A percentile compares a stretch with the other conserved stretches of the same genome.
Evolutionary conservation across 2,329 filamentous ascomycete genomes (phyloP).

Genomic region (Dothideomycetes sp.): DNA sequence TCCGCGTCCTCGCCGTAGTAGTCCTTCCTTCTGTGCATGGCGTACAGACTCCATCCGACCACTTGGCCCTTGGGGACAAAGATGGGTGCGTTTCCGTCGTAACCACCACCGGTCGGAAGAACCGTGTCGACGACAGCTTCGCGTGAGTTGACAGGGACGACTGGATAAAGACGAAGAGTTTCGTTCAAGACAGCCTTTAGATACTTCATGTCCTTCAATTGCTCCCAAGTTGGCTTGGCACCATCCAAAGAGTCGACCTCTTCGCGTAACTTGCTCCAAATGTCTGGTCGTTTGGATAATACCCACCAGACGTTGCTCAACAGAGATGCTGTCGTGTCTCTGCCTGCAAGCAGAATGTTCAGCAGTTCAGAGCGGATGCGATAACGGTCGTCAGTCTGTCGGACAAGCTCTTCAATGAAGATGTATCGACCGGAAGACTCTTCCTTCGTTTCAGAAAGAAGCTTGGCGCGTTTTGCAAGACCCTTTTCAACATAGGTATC

Average conservation of each 20-base stretch:
- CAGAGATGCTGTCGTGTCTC: constrained; percentile 46
- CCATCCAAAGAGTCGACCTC: constrained; percentile 15
- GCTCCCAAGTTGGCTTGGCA: constrained; percentile 13
- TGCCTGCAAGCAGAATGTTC: constrained; percentile 40
- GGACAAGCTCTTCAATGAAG: constrained; percentile 35
- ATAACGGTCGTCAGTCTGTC: constrained; percentile 32
- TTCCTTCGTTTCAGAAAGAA: constrained; percentile 23
- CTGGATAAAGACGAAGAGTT: constrained; percentile 42
- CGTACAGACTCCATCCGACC: constrained; percentile 33
- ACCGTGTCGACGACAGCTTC: constrained; percentile 37
- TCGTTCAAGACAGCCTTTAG: constrained; percentile 55
- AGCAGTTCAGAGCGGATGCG: constrained; percentile 33
- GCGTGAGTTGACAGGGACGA: constrained; percentile 45
- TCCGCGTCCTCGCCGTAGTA: constrained; percentile 38
- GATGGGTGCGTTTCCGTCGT: constrained; percentile 37
- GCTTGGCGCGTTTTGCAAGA: constrained; percentile 20
- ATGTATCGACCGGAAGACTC: constrained; percentile 24
- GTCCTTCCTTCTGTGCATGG: constrained; percentile 40
- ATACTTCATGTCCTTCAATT: constrained; percentile 17
- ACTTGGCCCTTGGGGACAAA: constrained; percentile 37
- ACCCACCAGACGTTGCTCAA: constrained; percentile 27
- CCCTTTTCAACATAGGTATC: constrained; percentile 38
- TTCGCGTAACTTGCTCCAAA: constrained; percentile 18
- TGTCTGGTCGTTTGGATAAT: constrained; percentile 18
- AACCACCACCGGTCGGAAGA: constrained; percentile 39